Base-by-base conservation (phyloP, 2,329 filamentous ascomycete species). In the Alternaria sp. region DNA sequence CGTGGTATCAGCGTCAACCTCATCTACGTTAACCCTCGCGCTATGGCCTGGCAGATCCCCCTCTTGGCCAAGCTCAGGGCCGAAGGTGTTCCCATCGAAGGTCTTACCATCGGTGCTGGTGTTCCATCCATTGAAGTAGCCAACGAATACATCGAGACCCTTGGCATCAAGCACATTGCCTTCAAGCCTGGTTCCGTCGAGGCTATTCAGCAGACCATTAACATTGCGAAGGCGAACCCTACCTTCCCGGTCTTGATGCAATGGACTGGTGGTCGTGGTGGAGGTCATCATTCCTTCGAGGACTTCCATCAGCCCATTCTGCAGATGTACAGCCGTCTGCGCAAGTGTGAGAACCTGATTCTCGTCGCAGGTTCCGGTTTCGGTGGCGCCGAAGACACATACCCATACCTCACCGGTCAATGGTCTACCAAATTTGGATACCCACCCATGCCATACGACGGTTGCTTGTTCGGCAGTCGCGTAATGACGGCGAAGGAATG, bases 91-190 rank as follows among this genome's bases (percentile, higher is more conserved):
- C 82, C 83, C 3, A 81, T 85, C 30, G 81, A 83, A 59, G 83
- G 83, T 64, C 71, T 85, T 40, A 84, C 83, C 36, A 82, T 85
- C 50, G 83, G 83, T 67, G 83, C 81, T 36, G 83, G 83, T 65
- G 81, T 85, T 2, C 83, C 83, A 8, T 84, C 83, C 7, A 80
- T 82, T 28, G 82, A 84, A 21, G 79, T 84, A 19, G 83, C 81
- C 58, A 82, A 81, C 47, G 83, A 83, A 61, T 85, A 84, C 68
- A 84, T 85, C 53, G 70, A 79, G 81, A 98, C 94, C 4, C 71
- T 85, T 9, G 83, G 83, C 11, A 78, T 84, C 56, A 81, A 82
- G 72, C 81, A 84, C 68, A 84, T 85, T 59, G 76, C 77, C 12
- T 83, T 85, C 75, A 85, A 85, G 71, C 83, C 83, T 17, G 83